Conservation (phyloP, 2,329 filamentous ascomycete species). For the Scolecobasidium constrictum region DNA sequence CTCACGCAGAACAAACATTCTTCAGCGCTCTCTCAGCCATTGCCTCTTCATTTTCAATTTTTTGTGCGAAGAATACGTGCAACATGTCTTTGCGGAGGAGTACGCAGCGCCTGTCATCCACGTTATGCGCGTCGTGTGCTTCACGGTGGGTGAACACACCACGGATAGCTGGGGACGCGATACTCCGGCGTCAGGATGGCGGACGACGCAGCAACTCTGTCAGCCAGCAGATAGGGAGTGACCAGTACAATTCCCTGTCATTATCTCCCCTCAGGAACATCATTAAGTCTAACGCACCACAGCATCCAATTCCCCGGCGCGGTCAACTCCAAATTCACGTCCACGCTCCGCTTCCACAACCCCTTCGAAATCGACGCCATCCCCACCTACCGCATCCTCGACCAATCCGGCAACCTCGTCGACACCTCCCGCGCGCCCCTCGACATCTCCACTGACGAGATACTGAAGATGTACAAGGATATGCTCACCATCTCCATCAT, state of each 20-base stretch:
- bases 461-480: slow-evolving; percentile 49
- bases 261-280: not conserved
- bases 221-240: slow-evolving; percentile 47
- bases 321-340: slow-evolving; percentile 86
- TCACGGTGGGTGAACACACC: not conserved
- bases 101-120: not conserved
- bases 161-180: not conserved
- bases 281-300: not conserved
- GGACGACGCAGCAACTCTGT: slow-evolving; percentile 40
- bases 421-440: slow-evolving; percentile 58
- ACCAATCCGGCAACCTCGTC: slow-evolving; percentile 76
- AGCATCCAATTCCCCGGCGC: slow-evolving; percentile 79
- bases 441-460: slow-evolving; percentile 53
- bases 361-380: slow-evolving; percentile 65
- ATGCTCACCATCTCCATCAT: slow-evolving; percentile 62
- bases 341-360: slow-evolving; percentile 62
- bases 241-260: slow-evolving; percentile 36
- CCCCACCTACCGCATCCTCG: slow-evolving; percentile 83
- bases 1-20: not conserved
- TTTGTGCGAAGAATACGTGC: not conserved
- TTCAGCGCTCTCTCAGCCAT: not conserved
- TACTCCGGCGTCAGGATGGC: not conserved
- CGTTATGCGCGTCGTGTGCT: not conserved
- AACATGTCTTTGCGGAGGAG: not conserved
- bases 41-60: not conserved